Evolutionary conservation across 106 monocot species (phyloP).

Genomic region (Allium sativum): DNA sequence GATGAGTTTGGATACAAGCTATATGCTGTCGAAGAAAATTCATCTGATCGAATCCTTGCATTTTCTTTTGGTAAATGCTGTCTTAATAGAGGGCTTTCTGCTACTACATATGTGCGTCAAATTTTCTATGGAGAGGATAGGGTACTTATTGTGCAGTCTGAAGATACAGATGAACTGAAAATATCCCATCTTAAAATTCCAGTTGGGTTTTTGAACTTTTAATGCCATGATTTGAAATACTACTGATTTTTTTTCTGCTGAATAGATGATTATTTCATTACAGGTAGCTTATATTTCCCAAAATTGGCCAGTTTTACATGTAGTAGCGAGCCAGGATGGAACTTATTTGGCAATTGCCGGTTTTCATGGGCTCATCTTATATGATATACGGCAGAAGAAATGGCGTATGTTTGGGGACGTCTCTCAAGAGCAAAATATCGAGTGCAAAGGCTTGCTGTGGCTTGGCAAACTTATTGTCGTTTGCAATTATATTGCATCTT

Average conservation of each 20-base stretch:
- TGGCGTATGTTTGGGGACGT: constrained; percentile 99
- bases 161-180: constrained; percentile 84
- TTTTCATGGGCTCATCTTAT: constrained; percentile 78
- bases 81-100: constrained; percentile 79
- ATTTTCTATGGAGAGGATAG: constrained; percentile 95
- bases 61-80: constrained; percentile 98
- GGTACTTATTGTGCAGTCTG: constrained; percentile 80
- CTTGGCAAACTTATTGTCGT: constrained; percentile 89
- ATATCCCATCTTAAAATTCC: constrained; percentile 92
- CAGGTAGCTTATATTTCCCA: constrained; percentile 98
- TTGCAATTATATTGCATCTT: constrained; percentile 82
- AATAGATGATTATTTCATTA: background rate
- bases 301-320: constrained; percentile 96
- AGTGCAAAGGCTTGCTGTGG: constrained; percentile 96
- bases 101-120: constrained; percentile 85
- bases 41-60: constrained; percentile 63
- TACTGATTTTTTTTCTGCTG: too few species aligned
- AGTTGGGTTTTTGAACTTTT: constrained; percentile 44
- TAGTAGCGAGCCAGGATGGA: constrained; percentile 91
- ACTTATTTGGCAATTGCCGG: constrained; percentile 93
- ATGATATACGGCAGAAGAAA: constrained; percentile 79
- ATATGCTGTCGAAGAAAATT: constrained; percentile 81
- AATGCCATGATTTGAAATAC: too few species aligned
- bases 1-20: constrained; percentile 94
- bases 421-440: constrained; percentile 92